These are phyloP conservation scores for Ochromonas danica DNA, from an alignment of 108 stramenopile species.

Conservation along the genomic window DNA sequence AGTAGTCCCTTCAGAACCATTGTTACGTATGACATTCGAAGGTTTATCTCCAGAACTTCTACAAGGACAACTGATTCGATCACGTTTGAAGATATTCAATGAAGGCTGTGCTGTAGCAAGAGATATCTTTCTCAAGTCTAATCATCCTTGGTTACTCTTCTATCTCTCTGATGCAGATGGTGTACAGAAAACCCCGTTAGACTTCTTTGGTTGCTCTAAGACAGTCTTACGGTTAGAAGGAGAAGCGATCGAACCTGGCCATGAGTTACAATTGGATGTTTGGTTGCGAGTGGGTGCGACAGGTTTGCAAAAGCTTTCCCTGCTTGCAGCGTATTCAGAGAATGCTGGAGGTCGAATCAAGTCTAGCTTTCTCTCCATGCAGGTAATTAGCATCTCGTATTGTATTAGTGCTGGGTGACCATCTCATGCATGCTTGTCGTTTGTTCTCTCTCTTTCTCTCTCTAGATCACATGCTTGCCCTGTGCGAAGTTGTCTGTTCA, in stretches of 20 bases:
- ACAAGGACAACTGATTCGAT: neutral
- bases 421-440: too few relatives aligned
- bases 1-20: slow-evolving; percentile 8
- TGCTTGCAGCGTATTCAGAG: slow-evolving; percentile 2
- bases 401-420: too few relatives aligned
- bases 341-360: neutral
- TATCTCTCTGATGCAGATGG: neutral
- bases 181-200: neutral
- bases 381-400: too few relatives aligned
- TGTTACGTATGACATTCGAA: neutral
- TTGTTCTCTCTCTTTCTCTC: too few relatives aligned
- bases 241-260: neutral
- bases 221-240: neutral
- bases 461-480: neutral
- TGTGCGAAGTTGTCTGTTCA: neutral
- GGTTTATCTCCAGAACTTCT: slow-evolving; percentile 24
- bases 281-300: slow-evolving; percentile 7
- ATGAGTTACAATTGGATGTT: neutral
- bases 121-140: slow-evolving; percentile 7
- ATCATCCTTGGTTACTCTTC: slow-evolving; percentile 9
- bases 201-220: neutral
- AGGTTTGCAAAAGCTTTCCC: neutral
- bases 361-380: neutral
- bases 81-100: slow-evolving; percentile 6
- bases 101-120: neutral